These are phyloP conservation scores for Xylariales sp. DNA, from an alignment of 2,329 filamentous ascomycete genomes.

Conservation along the genomic window DNA sequence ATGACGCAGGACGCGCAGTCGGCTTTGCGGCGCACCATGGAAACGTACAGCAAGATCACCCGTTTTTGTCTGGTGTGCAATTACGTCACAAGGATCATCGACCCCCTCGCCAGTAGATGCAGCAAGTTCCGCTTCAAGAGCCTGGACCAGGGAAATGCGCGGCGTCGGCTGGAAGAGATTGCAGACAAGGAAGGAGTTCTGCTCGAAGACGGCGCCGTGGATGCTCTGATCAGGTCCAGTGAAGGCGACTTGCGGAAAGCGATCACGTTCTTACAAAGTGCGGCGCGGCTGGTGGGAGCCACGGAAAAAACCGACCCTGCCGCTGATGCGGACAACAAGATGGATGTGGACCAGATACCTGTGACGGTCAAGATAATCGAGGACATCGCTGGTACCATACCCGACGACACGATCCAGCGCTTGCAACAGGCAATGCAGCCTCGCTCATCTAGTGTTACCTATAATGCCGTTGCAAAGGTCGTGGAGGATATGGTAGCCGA, in stretches of 20 bases:
- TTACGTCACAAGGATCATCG: constrained; percentile 97
- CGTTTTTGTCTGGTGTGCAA: constrained; percentile 98
- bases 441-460: constrained; percentile 57
- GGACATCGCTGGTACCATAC: constrained; percentile 95
- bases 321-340: constrained; percentile 49
- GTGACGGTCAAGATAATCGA: constrained; percentile 80
- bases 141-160: constrained; percentile 81
- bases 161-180: constrained; percentile 75
- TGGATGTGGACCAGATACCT: constrained; percentile 56
- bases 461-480: constrained; percentile 69
- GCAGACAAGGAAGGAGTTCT: constrained; percentile 71
- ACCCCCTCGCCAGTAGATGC: constrained; percentile 88
- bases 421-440: constrained; percentile 76
- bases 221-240: constrained; percentile 79
- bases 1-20: constrained; percentile 99
- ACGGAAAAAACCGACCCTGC: constrained; percentile 39
- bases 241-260: constrained; percentile 95
- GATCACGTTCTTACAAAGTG: constrained; percentile 93
- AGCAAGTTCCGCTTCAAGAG: constrained; percentile 98
- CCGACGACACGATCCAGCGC: constrained; percentile 63
- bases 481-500: constrained; percentile 92
- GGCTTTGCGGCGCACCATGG: constrained; percentile 92
- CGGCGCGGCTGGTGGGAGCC: constrained; percentile 80
- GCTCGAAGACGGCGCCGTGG: constrained; percentile 73
- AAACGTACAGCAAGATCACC: constrained; percentile 95